A percentile compares a stretch with the other conserved stretches of the same genome.
Conservation (phyloP, 78 protist genomes). For the Dictyostelium capitatum region DNA sequence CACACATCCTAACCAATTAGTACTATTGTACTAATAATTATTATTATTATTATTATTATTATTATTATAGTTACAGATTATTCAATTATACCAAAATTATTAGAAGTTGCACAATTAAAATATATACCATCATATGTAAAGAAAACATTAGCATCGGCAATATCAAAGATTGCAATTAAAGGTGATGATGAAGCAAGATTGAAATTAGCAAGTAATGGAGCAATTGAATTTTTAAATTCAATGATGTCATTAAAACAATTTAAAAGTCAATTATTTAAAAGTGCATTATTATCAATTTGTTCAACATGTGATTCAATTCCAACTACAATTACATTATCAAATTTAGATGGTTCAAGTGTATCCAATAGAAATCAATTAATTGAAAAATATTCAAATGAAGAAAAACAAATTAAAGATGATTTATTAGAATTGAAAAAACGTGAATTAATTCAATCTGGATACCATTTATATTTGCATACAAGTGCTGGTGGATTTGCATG, state of each 20-base stretch:
- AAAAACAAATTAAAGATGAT: not conserved
- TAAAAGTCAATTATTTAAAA: conserved; percentile 7
- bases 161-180: conserved; percentile 44
- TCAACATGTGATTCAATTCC: conserved; percentile 2
- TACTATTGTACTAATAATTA: not conserved
- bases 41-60: not conserved
- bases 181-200: conserved; percentile 61
- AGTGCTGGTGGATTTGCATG: conserved; percentile 88
- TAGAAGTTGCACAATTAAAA: conserved; percentile 22
- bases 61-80: conserved; percentile 24
- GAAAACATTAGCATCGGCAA: conserved; percentile 46
- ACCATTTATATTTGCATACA: conserved; percentile 85
- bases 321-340: not conserved
- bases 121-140: conserved; percentile 65
- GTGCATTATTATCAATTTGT: conserved; percentile 36
- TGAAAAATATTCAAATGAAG: not conserved
- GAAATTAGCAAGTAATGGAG: conserved; percentile 55
- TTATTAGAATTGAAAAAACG: conserved; percentile 17
- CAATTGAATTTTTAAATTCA: conserved; percentile 38
- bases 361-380: not conserved
- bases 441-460: conserved; percentile 74
- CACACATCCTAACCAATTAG: no score
- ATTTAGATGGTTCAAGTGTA: no score
- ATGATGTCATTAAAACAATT: not conserved
- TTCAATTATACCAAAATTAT: conserved; percentile 50